Evolutionary conservation across 2,329 filamentous ascomycete species (phyloP), one percentile per base, ranked within the genome.

Genomic region (Paecilomyces fulvus): DNA sequence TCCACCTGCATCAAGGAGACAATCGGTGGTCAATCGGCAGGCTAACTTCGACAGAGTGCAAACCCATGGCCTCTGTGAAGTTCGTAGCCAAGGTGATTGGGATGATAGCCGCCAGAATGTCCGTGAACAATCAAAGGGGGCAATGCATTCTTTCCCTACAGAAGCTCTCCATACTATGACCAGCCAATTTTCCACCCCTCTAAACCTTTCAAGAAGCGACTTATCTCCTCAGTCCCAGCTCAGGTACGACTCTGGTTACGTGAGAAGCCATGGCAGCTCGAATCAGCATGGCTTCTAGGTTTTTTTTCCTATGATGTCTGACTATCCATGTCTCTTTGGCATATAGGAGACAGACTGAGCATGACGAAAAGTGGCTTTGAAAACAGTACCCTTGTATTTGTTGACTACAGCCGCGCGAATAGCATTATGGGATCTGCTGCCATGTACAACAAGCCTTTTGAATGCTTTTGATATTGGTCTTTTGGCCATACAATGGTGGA

Each of bases 1-100:
- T 3, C 71, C 71, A 1, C 69, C 72, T 11, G 65, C 65, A 21
- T 69, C 68, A 17, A 65, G 70, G 55, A 67, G 71, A 30, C 69
- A 74, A 25, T 73, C 73, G 1, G 61, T 64, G 10, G 66, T 71
- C n/a, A 63, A 65, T 43, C 59, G 63, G 6, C 64, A 69, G 31
- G 54, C 59, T 7, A 48, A 60, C 2, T 48, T 66, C 11, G 66
- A 71, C 12, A 64, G 66, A 30, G 51, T 66, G 2, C 70, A 71
- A 48, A 25, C 63, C 1, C 68, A 71, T 21, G 70, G 67, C 51
- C 66, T 69, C 28, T 52, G 57, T 49, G 68, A 67, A 28, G 51
- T 66, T 20, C 63, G 63, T 52, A 59, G 62, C 17, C 65, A 70
- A 33, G 53, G 50, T 51, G 61, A 61, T 30, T 73, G 70, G 70